Conservation (phyloP, 768 basidiomycete species). For the Antrodiella citrinella region DNA sequence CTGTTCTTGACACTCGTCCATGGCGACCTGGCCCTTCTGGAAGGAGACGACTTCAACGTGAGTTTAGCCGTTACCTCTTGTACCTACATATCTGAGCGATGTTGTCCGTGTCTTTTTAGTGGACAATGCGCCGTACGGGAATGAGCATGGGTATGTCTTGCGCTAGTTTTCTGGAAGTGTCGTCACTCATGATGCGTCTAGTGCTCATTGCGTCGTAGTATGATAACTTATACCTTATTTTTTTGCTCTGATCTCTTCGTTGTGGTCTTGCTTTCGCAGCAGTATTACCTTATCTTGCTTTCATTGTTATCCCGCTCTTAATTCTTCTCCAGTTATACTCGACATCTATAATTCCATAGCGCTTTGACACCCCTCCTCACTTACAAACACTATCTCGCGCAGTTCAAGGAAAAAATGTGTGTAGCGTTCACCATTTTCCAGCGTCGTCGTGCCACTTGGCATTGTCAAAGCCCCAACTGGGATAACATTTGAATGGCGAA, state of each 20-base stretch:
- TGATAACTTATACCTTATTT: neutral
- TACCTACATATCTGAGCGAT: neutral
- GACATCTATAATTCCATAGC: too few species aligned
- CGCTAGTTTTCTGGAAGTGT: neutral
- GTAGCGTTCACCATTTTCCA: too few species aligned
- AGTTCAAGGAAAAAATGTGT: too few species aligned
- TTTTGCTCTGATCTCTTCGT: neutral
- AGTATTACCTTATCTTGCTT: neutral
- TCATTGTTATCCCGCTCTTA: neutral
- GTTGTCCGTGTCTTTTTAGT: slow-evolving; percentile 8
- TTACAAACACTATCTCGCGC: too few species aligned
- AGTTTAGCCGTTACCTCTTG: slow-evolving; percentile 10
- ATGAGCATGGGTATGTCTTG: slow-evolving; percentile 19
- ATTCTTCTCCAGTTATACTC: too few species aligned
- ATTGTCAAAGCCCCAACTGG: too few species aligned
- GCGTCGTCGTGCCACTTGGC: too few species aligned
- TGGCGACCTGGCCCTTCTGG: slow-evolving; percentile 29
- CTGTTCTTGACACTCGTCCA: slow-evolving; percentile 29
- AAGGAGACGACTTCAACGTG: slow-evolving; percentile 34
- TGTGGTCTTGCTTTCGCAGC: neutral
- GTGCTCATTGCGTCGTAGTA: neutral
- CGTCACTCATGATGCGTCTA: neutral
- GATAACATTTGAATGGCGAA: neutral
- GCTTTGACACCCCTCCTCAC: too few species aligned
- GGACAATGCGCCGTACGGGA: slow-evolving; percentile 15